Percentiles rank a stretch among this genome's conserved stretches.
These are phyloP conservation scores for Lachancea lanzarotensis DNA, from an alignment of 805 yeast genomes.

Conservation along the genomic window DNA sequence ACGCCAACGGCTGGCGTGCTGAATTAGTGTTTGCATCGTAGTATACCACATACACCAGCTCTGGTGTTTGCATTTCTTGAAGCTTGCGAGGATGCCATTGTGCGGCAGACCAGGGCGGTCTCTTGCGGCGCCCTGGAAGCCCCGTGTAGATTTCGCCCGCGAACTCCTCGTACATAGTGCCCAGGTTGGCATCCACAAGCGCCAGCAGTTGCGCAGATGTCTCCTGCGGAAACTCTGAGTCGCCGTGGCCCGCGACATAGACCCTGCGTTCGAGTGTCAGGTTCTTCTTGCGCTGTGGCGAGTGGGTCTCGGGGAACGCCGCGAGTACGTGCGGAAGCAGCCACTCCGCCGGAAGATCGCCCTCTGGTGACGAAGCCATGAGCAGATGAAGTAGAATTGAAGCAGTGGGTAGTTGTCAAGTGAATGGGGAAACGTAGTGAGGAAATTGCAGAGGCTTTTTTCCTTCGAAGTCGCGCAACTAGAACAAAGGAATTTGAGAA, in stretches of 20 bases:
- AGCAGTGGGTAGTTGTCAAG: no score
- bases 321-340: neutral
- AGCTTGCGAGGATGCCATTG: constrained; percentile 25
- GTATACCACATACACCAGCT: constrained; percentile 26
- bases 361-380: no score
- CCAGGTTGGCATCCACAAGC: constrained; percentile 22
- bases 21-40: neutral
- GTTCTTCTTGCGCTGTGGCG: neutral
- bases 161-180: constrained; percentile 16
- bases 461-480: no score
- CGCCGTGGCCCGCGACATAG: neutral
- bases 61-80: constrained; percentile 24
- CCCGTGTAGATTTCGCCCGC: constrained; percentile 14
- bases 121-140: neutral
- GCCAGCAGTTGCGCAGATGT: constrained; percentile 5
- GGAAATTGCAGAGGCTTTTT: no score
- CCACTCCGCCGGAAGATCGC: neutral
- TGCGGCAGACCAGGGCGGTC: neutral
- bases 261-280: neutral
- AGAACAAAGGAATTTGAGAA: no score
- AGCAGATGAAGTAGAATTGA: no score
- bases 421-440: no score
- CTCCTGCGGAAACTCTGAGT: neutral
- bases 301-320: neutral
- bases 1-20: constrained; percentile 11